Evolutionary conservation across 2,329 filamentous ascomycete genomes (phyloP).

Genomic region (Arthrobotrys musiformis): DNA sequence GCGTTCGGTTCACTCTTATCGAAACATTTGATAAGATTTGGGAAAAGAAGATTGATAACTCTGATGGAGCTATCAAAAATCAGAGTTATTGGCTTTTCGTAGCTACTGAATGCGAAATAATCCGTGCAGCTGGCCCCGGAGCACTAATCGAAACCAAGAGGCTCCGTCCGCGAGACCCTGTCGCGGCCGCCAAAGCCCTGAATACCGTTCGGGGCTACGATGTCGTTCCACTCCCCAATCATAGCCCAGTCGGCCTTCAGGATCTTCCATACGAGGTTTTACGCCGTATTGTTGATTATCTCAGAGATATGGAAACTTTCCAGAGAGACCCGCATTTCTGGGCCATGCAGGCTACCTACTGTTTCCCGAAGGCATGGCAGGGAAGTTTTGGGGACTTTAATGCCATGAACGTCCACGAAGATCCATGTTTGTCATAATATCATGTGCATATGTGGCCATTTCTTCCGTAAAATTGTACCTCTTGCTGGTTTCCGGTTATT

Average conservation of each 20-base stretch:
- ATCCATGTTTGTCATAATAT: constrained; percentile 1
- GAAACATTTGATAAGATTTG: constrained; percentile 40
- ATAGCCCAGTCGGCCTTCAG: constrained; percentile 15
- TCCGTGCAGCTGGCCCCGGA: constrained; percentile 19
- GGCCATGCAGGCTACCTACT: constrained; percentile 52
- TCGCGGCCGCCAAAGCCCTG: constrained; percentile 10
- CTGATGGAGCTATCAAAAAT: constrained; percentile 27
- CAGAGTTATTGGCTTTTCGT: constrained; percentile 49
- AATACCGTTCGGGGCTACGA: constrained; percentile 38
- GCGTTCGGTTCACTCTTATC: constrained; percentile 39
- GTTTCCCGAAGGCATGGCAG: constrained; percentile 51
- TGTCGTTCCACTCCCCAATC: constrained; percentile 18
- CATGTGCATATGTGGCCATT: not conserved
- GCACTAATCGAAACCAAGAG: constrained; percentile 20
- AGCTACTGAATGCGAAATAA: constrained; percentile 45
- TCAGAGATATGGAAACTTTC: constrained; percentile 11
- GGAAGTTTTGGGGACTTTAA: constrained; percentile 50
- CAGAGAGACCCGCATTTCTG: constrained; percentile 47
- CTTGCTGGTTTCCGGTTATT: not conserved
- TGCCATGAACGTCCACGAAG: constrained; percentile 52
- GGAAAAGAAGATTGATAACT: constrained; percentile 23
- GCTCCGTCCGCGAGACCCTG: constrained; percentile 14
- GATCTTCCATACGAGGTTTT: constrained; percentile 43
- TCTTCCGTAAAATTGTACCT: not conserved
- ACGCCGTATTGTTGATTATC: constrained; percentile 35